These are phyloP conservation scores for Stylonectria norvegica DNA, from an alignment of 2,329 filamentous ascomycete species.

Conservation along the genomic window DNA sequence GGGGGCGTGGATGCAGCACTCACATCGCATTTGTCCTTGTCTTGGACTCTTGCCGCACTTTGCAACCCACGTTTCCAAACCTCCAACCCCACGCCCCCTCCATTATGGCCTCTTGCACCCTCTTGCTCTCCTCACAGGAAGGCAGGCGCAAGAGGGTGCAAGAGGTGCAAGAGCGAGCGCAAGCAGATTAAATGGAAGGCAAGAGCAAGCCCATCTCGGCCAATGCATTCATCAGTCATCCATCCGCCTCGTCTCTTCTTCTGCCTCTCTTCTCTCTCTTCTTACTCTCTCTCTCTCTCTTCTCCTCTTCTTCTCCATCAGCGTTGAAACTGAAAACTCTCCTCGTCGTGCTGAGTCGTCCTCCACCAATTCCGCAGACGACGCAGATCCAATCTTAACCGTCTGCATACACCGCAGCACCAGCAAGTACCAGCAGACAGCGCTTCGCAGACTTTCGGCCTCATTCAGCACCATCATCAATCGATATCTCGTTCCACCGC, in stretches of 20 bases:
- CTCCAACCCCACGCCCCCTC: background rate
- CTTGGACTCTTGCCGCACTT: constrained; percentile 5
- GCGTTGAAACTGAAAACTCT: no score
- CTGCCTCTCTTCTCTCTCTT: background rate
- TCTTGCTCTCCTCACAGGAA: constrained; percentile 5
- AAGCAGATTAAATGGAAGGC: background rate
- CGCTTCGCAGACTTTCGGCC: constrained; percentile 4
- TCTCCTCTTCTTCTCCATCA: background rate
- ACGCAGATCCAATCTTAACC: background rate
- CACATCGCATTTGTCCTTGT: constrained; percentile 8
- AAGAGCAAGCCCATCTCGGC: constrained; percentile 4
- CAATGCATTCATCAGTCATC: constrained; percentile 18
- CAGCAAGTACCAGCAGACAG: background rate
- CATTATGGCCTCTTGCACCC: constrained; percentile 5
- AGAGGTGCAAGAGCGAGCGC: background rate
- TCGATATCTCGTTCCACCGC: constrained; percentile 28
- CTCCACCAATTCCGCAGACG: background rate
- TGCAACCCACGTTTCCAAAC: constrained; percentile 8
- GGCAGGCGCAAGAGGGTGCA: background rate
- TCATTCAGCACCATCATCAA: constrained; percentile 22
- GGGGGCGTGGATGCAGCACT: constrained; percentile 6
- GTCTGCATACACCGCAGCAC: no score
- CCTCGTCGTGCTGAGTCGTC: background rate
- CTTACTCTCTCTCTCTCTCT: background rate
- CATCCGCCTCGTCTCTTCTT: constrained; percentile 8